phyloP scores from a whole-genome alignment of 192 early-diverging fungal genomes.

The Podila epicladia region DNA sequence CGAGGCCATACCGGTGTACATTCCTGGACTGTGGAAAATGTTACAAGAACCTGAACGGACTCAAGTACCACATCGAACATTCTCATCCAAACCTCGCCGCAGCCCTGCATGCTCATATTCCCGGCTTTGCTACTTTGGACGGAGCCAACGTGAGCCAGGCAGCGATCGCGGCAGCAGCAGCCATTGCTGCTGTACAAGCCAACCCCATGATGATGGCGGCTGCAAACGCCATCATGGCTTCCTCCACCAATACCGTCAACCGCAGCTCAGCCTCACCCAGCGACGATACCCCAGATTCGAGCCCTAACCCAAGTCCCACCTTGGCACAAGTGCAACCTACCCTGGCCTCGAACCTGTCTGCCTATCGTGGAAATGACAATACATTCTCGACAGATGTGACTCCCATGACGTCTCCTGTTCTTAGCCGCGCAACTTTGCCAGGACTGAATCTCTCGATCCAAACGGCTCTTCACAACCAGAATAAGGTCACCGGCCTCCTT shows the following conservation, averaged over 20 bases:
- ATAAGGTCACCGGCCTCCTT: not conserved
- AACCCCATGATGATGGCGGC: slow-evolving; percentile 50
- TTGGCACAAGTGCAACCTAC: not conserved
- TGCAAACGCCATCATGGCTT: slow-evolving; percentile 39
- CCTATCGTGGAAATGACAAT: slow-evolving; percentile 30
- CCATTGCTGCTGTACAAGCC: slow-evolving; percentile 58
- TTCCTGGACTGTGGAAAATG: slow-evolving; percentile 88
- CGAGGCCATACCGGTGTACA: slow-evolving; percentile 80
- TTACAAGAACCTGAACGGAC: slow-evolving; percentile 97
- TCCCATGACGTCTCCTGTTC: slow-evolving; percentile 45
- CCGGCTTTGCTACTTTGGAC: slow-evolving; percentile 27
- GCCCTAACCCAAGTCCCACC: slow-evolving; percentile 23
- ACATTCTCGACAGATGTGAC: slow-evolving; percentile 43
- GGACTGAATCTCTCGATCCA: slow-evolving; percentile 35
- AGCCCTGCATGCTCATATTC: slow-evolving; percentile 45
- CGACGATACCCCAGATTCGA: slow-evolving; percentile 41
- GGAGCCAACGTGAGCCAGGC: slow-evolving; percentile 59
- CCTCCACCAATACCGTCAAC: slow-evolving; percentile 10
- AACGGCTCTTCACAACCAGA: not conserved
- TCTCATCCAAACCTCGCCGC: slow-evolving; percentile 68
- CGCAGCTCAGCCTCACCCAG: slow-evolving; percentile 11
- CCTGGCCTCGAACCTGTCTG: slow-evolving; percentile 5
- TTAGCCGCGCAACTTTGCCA: slow-evolving; percentile 36
- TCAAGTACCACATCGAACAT: slow-evolving; percentile 96
- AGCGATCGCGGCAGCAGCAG: slow-evolving; percentile 61